Percentiles rank a stretch among this genome's conserved stretches.
phyloP scores from a whole-genome alignment of 106 monocot genomes.

The Phalaenopsis aphrodite region DNA sequence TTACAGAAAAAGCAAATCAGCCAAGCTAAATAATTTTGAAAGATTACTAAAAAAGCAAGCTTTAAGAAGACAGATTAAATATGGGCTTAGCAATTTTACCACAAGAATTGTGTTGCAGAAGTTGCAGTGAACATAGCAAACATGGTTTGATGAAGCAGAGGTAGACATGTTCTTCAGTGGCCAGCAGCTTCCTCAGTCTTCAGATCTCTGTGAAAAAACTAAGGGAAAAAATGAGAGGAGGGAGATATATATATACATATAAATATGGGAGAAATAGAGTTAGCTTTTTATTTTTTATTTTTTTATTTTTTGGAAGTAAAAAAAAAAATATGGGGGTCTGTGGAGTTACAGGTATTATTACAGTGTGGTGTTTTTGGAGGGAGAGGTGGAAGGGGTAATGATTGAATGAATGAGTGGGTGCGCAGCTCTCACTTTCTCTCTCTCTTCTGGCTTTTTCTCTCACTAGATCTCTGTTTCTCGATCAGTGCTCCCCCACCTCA shows the following conservation, averaged over 20 bases:
- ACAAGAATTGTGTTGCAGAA: conserved; percentile 51
- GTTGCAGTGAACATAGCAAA: conserved; percentile 69
- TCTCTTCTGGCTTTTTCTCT: not conserved
- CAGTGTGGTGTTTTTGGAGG: no score
- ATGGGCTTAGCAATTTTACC: conserved; percentile 7
- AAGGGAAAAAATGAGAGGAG: not conserved
- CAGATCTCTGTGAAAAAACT: not conserved
- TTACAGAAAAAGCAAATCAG: no score
- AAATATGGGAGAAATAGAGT: not conserved
- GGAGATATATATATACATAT: not conserved
- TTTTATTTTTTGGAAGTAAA: no score
- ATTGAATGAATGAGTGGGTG: conserved; percentile 4
- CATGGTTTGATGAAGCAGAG: conserved; percentile 11
- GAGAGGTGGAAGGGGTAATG: not conserved
- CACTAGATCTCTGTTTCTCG: not conserved
- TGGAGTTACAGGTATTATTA: no score
- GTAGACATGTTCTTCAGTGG: not conserved
- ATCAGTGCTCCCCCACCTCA: not conserved
- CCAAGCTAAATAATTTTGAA: no score
- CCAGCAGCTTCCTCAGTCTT: not conserved
- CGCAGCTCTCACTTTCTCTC: not conserved
- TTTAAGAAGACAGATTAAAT: not conserved
- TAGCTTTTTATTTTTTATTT: not conserved
- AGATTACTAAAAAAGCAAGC: no score
- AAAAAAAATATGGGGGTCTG: not conserved